These are phyloP conservation scores for Casuarina equisetifolia DNA, from an alignment of 306 rosid species.

Conservation along the genomic window DNA sequence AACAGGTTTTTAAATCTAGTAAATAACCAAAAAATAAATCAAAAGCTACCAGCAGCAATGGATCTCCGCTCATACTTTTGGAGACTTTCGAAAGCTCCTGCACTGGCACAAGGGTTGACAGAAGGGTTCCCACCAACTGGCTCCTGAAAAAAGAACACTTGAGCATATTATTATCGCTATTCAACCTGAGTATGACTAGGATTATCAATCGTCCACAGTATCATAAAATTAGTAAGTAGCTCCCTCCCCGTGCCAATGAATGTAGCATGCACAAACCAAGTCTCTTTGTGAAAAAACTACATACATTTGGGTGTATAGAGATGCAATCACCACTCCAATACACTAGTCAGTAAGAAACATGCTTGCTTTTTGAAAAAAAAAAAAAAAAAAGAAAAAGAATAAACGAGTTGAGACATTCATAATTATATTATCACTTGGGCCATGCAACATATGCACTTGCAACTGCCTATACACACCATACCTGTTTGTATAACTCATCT, in stretches of 20 bases:
- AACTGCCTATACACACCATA: conserved; percentile 20
- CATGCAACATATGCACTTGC: background rate
- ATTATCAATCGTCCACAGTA: background rate
- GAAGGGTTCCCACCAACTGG: conserved; percentile 32
- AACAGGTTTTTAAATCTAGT: conserved; percentile 24
- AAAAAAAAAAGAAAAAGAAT: background rate
- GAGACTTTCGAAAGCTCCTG: conserved; percentile 34
- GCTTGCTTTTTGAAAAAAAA: background rate
- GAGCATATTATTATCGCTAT: conserved; percentile 2
- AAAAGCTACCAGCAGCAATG: background rate
- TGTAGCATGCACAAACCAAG: background rate
- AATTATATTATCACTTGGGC: background rate
- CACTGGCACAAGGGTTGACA: conserved; percentile 33
- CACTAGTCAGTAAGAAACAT: background rate
- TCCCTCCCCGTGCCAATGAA: background rate
- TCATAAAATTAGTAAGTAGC: background rate
- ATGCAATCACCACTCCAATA: background rate
- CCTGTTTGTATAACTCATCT: conserved; percentile 61
- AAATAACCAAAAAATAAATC: conserved; percentile 1
- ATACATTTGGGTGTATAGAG: background rate
- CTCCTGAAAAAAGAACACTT: conserved; percentile 36
- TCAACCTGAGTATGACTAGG: background rate
- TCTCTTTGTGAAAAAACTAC: background rate
- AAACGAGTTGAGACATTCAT: background rate
- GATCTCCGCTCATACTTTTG: conserved; percentile 45